Base-by-base conservation (phyloP, 2,329 filamentous ascomycete species). In the Westerdykella ornata region DNA sequence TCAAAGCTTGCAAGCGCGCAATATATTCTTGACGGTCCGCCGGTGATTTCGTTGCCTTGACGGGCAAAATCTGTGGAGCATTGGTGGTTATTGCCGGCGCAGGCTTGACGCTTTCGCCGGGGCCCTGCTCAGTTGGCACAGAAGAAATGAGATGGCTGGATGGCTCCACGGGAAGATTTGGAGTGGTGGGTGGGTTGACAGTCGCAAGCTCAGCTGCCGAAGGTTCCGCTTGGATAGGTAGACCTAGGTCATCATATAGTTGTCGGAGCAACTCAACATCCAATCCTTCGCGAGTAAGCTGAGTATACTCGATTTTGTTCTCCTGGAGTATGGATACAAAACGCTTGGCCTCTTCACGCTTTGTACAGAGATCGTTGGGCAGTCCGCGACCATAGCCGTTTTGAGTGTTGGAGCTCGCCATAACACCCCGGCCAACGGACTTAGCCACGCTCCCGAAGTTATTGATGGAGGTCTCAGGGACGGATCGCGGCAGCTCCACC, bases 11-110 rank as follows among this genome's bases (percentile, higher is more conserved):
- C 41, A 88, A 74, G 37, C 82, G 79, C 3, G 85, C 84, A 45
- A 90, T 86, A 32, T 85, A 79, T 49, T 88, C 84, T 52, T 85
- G 86, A 16, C 85, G 76, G 55, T 85, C 80, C 48, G 84, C 72
- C 6, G 76, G 56, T 7, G 52, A 57, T 3, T 50, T 46, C 13
- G 71, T 47, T 69, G 73, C 35, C 46, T 47, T 50, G 11, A 42
- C 18, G 4, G 48, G 26, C 3, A 44, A 31, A 20, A 29, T 44
- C 19, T 46, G 37, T 30, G 33, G 44, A 3, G 53, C 18, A 20
- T 49, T 55, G 3, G 56, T 59, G 30, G 54, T 59, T 6, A 61
- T 37, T 3, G 50, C 31, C 5, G 58, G 48, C 0, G 39, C 37
- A 6, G 49, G 35, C 20, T 57, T 58, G 7, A 43, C 13, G 40